phyloP scores from a whole-genome alignment of 192 early-diverging fungal genomes.

The Ramicandelaber brevisporus region DNA sequence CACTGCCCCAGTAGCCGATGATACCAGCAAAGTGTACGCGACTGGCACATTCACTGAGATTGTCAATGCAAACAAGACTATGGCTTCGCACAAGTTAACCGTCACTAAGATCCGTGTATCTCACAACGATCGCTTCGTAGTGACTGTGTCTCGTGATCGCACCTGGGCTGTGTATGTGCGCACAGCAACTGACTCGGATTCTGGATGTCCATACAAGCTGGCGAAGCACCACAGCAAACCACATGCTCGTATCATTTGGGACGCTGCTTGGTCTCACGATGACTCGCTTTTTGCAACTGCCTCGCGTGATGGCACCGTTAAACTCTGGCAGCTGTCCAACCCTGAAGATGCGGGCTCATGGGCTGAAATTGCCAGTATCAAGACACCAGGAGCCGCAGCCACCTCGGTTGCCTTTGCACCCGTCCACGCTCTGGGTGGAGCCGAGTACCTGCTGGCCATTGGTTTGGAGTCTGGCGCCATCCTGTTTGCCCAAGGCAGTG shows the following conservation, averaged over 20 bases:
- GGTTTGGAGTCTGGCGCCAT: constrained; percentile 67
- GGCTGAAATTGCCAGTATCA: constrained; percentile 27
- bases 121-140: constrained; percentile 32
- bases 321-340: constrained; percentile 31
- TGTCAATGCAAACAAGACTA: constrained; percentile 31
- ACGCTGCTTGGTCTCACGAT: constrained; percentile 56
- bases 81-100: constrained; percentile 58
- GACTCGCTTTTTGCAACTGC: constrained; percentile 64
- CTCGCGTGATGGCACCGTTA: constrained; percentile 77
- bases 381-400: constrained; percentile 51
- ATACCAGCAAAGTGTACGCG: background rate
- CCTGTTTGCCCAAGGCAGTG: constrained; percentile 7
- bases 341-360: constrained; percentile 5
- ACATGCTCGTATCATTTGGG: constrained; percentile 88
- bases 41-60: too few relatives aligned
- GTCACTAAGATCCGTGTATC: constrained; percentile 67
- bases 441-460: constrained; percentile 42
- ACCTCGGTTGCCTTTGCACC: constrained; percentile 67
- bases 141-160: constrained; percentile 71
- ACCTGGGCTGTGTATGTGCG: constrained; percentile 58
- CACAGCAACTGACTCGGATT: constrained; percentile 6
- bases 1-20: constrained; percentile 8
- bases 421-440: background rate
- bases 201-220: constrained; percentile 22
- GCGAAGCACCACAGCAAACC: constrained; percentile 30